These are phyloP conservation scores for Cercospora sojina DNA, from an alignment of 2,329 filamentous ascomycete genomes.

Conservation along the genomic window DNA sequence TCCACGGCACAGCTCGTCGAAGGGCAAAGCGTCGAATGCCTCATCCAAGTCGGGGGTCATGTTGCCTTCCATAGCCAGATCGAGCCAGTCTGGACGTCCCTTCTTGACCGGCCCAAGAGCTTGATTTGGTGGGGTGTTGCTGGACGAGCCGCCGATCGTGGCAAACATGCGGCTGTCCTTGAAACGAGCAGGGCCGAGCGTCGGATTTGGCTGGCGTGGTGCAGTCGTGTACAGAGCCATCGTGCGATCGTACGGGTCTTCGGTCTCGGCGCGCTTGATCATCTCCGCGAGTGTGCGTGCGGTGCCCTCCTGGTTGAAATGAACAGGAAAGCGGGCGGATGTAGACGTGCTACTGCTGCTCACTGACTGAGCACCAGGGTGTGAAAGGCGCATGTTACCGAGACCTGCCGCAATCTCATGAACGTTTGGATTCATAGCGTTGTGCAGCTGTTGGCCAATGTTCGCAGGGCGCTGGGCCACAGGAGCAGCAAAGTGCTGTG, in stretches of 20 bases:
- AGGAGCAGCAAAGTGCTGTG: background rate
- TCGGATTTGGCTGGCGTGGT: slow-evolving; percentile 14
- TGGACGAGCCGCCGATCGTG: slow-evolving; percentile 3
- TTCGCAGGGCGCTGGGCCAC: background rate
- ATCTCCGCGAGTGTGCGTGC: slow-evolving; percentile 9
- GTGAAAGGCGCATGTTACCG: slow-evolving; percentile 6
- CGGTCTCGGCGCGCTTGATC: slow-evolving; percentile 22
- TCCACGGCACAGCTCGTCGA: slow-evolving; percentile 37
- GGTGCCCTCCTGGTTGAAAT: background rate
- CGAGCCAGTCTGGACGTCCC: slow-evolving; percentile 23
- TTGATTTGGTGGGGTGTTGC: background rate
- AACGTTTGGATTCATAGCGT: background rate
- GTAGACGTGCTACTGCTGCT: background rate
- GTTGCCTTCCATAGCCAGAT: slow-evolving; percentile 18
- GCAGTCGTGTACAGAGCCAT: slow-evolving; percentile 19
- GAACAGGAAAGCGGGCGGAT: background rate
- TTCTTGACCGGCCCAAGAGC: slow-evolving; percentile 8
- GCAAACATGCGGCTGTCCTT: slow-evolving; percentile 27
- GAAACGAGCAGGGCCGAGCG: slow-evolving; percentile 29
- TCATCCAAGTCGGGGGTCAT: slow-evolving; percentile 32
- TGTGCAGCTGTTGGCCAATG: background rate
- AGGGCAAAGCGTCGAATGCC: slow-evolving; percentile 33
- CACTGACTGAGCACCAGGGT: background rate
- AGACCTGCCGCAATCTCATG: slow-evolving; percentile 4
- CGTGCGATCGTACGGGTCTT: slow-evolving; percentile 23